Evolutionary conservation across 805 yeast species (phyloP).

Genomic region (Metschnikowia matae): DNA sequence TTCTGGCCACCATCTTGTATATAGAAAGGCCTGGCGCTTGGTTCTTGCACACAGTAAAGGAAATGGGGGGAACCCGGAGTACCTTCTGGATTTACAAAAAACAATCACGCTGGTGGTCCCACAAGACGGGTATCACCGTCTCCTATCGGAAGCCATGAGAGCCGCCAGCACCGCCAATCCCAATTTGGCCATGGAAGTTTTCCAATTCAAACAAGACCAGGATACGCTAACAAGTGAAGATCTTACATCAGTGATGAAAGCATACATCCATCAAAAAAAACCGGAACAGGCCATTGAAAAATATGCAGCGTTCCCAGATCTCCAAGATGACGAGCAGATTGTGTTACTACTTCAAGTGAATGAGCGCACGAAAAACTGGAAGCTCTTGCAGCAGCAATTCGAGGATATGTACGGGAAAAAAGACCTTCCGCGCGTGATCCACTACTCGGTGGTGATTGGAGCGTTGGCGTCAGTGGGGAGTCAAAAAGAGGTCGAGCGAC

Average conservation of each 20-base stretch:
- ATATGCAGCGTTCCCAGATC: conserved; percentile 33
- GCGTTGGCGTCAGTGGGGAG: conserved; percentile 53
- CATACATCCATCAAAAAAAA: conserved; percentile 21
- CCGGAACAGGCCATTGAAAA: conserved; percentile 21
- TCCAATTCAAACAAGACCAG: neutral
- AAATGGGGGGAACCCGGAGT: neutral
- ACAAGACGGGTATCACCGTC: neutral
- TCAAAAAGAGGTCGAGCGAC: conserved; percentile 41
- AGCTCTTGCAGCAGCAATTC: conserved; percentile 50
- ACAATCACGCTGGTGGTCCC: neutral
- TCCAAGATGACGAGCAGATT: conserved; percentile 47
- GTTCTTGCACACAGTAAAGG: conserved; percentile 2
- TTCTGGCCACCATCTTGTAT: conserved; percentile 10
- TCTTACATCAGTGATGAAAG: conserved; percentile 29
- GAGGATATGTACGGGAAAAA: conserved; percentile 54
- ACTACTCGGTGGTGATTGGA: conserved; percentile 59
- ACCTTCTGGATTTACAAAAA: neutral
- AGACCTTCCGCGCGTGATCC: conserved; percentile 47
- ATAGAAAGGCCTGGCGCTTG: conserved; percentile 18
- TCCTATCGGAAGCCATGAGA: conserved; percentile 1
- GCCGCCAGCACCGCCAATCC: neutral
- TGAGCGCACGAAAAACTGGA: conserved; percentile 49
- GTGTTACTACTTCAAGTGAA: conserved; percentile 46
- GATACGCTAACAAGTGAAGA: conserved; percentile 16
- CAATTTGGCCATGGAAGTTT: neutral